These are phyloP conservation scores for Pyrrhoderma lamaoense DNA, from an alignment of 1,284 basidiomycete genomes.

Conservation along the genomic window DNA sequence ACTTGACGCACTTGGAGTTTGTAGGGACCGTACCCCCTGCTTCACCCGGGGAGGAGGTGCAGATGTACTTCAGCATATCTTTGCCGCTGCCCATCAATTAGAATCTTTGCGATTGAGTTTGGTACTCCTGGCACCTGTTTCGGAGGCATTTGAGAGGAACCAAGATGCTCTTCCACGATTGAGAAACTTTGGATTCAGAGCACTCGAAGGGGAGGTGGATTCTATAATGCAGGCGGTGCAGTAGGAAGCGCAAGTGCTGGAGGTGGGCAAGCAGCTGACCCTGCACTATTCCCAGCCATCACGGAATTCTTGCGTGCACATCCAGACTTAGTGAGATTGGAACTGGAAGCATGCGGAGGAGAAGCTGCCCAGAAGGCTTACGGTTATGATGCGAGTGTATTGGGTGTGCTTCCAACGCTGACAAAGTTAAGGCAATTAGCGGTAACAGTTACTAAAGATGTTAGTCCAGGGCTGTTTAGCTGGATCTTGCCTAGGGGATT, in stretches of 20 bases:
- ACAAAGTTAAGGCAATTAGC: conserved; percentile 41
- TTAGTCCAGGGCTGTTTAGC: conserved; percentile 53
- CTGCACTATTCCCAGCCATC: conserved; percentile 59
- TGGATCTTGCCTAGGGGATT: conserved; percentile 62
- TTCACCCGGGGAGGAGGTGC: conserved; percentile 36
- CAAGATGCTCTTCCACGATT: conserved; percentile 46
- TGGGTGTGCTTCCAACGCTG: conserved; percentile 61
- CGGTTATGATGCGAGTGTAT: conserved; percentile 59
- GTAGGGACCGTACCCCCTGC: conserved; percentile 42
- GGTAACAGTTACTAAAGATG: conserved; percentile 57
- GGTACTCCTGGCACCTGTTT: conserved; percentile 41
- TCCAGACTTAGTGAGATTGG: conserved; percentile 42
- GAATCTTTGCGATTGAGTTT: conserved; percentile 51
- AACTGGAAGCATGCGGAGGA: conserved; percentile 42
- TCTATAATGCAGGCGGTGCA: too few relatives aligned
- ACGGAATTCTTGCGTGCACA: conserved; percentile 58
- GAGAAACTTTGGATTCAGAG: conserved; percentile 48
- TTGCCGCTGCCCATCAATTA: conserved; percentile 52
- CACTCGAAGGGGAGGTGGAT: conserved; percentile 27
- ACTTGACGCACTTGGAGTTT: conserved; percentile 58
- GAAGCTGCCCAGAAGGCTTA: conserved; percentile 40
- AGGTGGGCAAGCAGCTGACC: conserved; percentile 42
- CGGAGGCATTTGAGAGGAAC: conserved; percentile 39
- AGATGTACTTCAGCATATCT: conserved; percentile 49
- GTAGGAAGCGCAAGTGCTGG: conserved; percentile 22